These are phyloP conservation scores for Sorghum bicolor DNA, from an alignment of 176 grass and related monocot genomes.

Conservation along the genomic window Sorghum_bicolor_NCBIv3 NC_012879.2:60221501-60222000, in stretches of 20 bases:
- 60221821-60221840: conserved; percentile 87
- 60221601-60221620: conserved; percentile 92
- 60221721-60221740: background rate
- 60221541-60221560: background rate
- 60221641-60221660: conserved; percentile 89
- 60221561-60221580: conserved; percentile 44
- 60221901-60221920: background rate
- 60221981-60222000: conserved; percentile 99
- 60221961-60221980: conserved; percentile 95
- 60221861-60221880: conserved; percentile 42
- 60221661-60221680: conserved; percentile 89
- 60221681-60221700: conserved; percentile 81
- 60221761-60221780: background rate
- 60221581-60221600: conserved; percentile 96
- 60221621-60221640: conserved; percentile 99
- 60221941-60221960: conserved; percentile 98
- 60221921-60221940: background rate
- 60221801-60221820: conserved; percentile 76
- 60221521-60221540: background rate
- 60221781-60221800: conserved; percentile 98
- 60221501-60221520: background rate
- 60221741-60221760: background rate
- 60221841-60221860: conserved; percentile 99
- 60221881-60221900: background rate
- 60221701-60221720: background rate